Evolutionary conservation across 2,329 filamentous ascomycete species (phyloP).

Genomic region (Hymenoscyphus fructigenus): DNA sequence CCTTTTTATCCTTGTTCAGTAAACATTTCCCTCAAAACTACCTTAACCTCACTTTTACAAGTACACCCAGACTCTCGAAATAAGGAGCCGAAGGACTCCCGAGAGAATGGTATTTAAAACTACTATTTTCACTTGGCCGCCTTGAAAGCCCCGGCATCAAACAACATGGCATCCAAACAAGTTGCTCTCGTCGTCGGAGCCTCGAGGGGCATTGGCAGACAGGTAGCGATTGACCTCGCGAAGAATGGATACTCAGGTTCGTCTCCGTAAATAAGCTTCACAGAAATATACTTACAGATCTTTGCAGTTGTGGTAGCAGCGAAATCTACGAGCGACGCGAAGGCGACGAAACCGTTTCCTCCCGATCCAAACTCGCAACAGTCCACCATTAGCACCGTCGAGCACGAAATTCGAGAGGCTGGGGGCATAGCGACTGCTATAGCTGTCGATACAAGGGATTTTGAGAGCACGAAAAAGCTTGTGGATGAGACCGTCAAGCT

Average conservation of each 20-base stretch:
- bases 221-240: slow-evolving; percentile 76
- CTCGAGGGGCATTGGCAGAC: slow-evolving; percentile 73
- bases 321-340: slow-evolving; percentile 68
- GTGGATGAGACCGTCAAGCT: slow-evolving; percentile 54
- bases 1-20: not conserved
- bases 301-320: slow-evolving; percentile 61
- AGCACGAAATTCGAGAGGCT: slow-evolving; percentile 66
- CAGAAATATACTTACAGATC: slow-evolving; percentile 2
- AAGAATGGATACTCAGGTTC: slow-evolving; percentile 68
- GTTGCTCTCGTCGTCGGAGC: slow-evolving; percentile 75
- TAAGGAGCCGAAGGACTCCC: not conserved
- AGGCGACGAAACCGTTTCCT: slow-evolving; percentile 58
- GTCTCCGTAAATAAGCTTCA: not conserved
- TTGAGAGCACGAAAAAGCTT: slow-evolving; percentile 59
- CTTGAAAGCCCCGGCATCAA: slow-evolving; percentile 6
- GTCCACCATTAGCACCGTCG: slow-evolving; percentile 80
- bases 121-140: not conserved
- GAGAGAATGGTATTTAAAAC: not conserved
- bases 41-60: not conserved
- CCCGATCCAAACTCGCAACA: slow-evolving; percentile 72
- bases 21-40: not conserved
- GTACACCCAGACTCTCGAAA: no score
- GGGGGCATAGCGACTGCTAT: slow-evolving; percentile 66
- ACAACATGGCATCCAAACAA: slow-evolving; percentile 33
- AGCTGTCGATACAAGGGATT: slow-evolving; percentile 67